Conservation (phyloP, 1,284 basidiomycete genomes). For the Pisolithus thermaeus region DNA sequence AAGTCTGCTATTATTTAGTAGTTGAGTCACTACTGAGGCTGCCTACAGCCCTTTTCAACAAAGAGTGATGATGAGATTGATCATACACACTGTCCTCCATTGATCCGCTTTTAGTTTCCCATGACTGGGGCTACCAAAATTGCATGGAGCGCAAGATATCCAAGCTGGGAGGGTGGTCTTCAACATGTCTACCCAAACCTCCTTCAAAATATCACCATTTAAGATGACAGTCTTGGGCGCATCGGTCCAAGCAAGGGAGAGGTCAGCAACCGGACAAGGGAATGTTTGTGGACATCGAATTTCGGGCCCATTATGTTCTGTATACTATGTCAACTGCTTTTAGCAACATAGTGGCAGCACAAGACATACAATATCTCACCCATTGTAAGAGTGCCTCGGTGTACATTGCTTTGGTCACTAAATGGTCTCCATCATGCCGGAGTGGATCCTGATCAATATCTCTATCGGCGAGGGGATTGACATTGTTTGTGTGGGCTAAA, state of each 20-base stretch:
- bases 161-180: not conserved
- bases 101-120: conserved; percentile 25
- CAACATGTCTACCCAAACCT: conserved; percentile 1
- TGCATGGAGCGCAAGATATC: not conserved
- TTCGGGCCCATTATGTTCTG: not conserved
- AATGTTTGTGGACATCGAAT: not conserved
- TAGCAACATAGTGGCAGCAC: too few species aligned
- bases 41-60: too few species aligned
- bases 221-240: not conserved
- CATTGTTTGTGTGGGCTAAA: too few species aligned
- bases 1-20: too few species aligned
- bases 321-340: too few species aligned
- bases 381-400: too few species aligned
- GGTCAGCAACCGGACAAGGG: not conserved
- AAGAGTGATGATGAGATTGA: conserved; percentile 18
- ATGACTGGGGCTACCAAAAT: conserved; percentile 1
- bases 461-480: too few species aligned
- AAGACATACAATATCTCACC: too few species aligned
- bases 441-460: too few species aligned
- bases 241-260: not conserved
- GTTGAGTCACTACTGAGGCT: too few species aligned
- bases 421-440: too few species aligned
- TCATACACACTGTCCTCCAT: conserved; percentile 16
- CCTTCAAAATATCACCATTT: not conserved
- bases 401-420: too few species aligned